phyloP scores from a whole-genome alignment of 768 basidiomycete genomes.

The Leccinum subgranulosum region DNA sequence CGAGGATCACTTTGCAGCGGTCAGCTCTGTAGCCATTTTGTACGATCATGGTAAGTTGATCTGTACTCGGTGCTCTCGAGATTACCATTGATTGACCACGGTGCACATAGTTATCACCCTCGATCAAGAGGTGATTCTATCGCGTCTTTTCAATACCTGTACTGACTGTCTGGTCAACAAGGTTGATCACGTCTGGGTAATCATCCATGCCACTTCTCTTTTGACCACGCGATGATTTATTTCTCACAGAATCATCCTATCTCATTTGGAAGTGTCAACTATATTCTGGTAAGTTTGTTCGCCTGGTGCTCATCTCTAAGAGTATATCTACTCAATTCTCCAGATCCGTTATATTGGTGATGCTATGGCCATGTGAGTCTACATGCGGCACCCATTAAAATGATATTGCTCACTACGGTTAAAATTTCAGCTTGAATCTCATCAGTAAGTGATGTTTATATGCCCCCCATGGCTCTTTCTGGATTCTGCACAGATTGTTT shows the following conservation, averaged over 20 bases:
- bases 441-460: not conserved
- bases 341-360: constrained; percentile 15
- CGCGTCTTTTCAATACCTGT: not conserved
- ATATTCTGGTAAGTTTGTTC: not conserved
- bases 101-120: constrained; percentile 5
- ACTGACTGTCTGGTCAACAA: not conserved
- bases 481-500: constrained; percentile 11
- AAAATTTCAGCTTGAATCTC: constrained; percentile 7
- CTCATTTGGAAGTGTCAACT: constrained; percentile 17
- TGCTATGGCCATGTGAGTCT: constrained; percentile 9
- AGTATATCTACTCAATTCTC: not conserved
- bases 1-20: not conserved
- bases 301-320: not conserved
- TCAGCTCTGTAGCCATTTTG: not conserved
- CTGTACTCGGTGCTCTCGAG: not conserved
- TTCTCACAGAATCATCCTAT: constrained; percentile 3
- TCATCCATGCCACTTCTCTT: not conserved
- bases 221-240: not conserved
- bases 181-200: not conserved
- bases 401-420: not conserved
- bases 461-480: not conserved
- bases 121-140: not conserved
- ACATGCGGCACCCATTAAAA: not conserved
- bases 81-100: not conserved
- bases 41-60: not conserved